Evolutionary conservation across 441 rosid species (phyloP).

Genomic region (Macaranga tanarius): DNA sequence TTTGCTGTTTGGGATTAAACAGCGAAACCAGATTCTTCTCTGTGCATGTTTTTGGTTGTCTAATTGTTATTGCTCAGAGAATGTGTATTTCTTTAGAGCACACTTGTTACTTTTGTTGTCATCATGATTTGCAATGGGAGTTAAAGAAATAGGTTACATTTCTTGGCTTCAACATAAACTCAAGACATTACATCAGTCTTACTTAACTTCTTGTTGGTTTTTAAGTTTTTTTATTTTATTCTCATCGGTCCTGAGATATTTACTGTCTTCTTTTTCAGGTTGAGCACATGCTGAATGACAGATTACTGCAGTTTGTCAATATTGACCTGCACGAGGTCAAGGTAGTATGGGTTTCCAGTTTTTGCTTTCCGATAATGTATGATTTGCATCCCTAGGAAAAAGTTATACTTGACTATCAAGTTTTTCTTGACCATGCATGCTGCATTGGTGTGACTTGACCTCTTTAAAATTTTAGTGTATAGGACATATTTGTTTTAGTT

Average conservation of each 20-base stretch:
- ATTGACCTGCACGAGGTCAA: conserved; percentile 90
- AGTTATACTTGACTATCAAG: neutral
- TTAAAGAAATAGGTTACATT: neutral
- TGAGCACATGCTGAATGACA: conserved; percentile 96
- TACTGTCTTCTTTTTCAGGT: conserved; percentile 54
- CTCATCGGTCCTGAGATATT: conserved; percentile 1
- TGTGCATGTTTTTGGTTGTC: too few species aligned
- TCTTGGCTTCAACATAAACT: neutral
- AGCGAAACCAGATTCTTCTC: too few species aligned
- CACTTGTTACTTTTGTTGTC: neutral
- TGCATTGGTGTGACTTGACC: neutral
- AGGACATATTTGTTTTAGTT: neutral
- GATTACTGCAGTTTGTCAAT: conserved; percentile 90
- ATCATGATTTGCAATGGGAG: neutral
- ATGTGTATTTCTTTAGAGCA: neutral
- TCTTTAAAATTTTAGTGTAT: neutral
- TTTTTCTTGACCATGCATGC: neutral
- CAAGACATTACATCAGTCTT: neutral
- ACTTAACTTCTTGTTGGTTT: neutral
- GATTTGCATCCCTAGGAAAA: neutral
- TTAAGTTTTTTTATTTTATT: neutral
- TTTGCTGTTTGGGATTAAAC: neutral
- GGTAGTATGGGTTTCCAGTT: conserved; percentile 48
- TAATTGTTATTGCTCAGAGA: too few species aligned
- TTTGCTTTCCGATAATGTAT: conserved; percentile 12